Evolutionary conservation across 768 basidiomycete species (phyloP).

Genomic region (Suillus subalutaceus): DNA sequence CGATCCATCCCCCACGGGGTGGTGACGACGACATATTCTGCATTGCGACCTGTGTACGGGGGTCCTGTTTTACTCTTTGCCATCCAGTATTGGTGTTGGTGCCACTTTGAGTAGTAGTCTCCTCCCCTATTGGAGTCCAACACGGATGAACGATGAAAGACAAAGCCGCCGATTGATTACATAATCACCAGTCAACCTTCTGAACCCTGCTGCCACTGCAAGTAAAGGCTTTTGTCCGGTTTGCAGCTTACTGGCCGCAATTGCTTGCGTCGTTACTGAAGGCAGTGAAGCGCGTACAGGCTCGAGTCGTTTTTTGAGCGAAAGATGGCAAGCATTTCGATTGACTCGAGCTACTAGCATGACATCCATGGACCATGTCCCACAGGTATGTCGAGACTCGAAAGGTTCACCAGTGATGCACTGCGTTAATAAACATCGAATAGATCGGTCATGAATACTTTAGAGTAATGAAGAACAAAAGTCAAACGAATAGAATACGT

Average conservation of each 20-base stretch:
- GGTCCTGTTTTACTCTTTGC: slow-evolving; percentile 27
- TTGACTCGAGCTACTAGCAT: not conserved
- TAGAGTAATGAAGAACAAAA: not conserved
- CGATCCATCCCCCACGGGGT: slow-evolving; percentile 27
- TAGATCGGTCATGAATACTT: slow-evolving; percentile 3
- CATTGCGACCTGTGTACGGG: slow-evolving; percentile 26
- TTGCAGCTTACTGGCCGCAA: not conserved
- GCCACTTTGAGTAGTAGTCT: not conserved
- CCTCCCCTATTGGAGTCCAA: not conserved
- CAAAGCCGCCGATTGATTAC: not conserved
- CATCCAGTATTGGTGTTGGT: not conserved
- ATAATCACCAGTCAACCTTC: not conserved
- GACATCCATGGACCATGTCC: not conserved
- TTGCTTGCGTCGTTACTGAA: not conserved
- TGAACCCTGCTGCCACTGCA: not conserved
- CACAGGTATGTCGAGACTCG: not conserved
- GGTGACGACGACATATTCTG: slow-evolving; percentile 27
- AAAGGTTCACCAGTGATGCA: not conserved
- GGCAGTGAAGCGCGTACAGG: not conserved
- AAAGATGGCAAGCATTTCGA: not conserved
- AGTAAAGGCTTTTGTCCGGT: not conserved
- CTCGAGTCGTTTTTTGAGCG: not conserved
- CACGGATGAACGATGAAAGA: not conserved
- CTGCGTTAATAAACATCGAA: slow-evolving; percentile 6
- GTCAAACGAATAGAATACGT: not conserved